Percentiles rank a stretch among this genome's conserved stretches.
Evolutionary conservation across 129 eudicot species (phyloP).

Genomic region (Arctium minus): DNA sequence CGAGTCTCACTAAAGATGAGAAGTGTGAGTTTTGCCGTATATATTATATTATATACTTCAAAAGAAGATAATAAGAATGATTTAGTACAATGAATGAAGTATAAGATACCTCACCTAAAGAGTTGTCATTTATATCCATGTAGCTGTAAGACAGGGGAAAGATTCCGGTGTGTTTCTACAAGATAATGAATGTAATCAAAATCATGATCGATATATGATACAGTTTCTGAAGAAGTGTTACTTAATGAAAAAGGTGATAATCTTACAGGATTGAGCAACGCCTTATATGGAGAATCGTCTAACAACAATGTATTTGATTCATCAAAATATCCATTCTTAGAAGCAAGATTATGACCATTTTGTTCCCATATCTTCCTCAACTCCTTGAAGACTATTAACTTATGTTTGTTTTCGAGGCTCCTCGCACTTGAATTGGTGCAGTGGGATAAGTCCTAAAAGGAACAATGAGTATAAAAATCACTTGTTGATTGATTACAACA

Average conservation of each 20-base stretch:
- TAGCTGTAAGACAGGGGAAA: slow-evolving; percentile 67
- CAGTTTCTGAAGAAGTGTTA: background rate
- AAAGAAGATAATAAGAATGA: background rate
- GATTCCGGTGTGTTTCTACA: slow-evolving; percentile 68
- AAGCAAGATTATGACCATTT: slow-evolving; percentile 35
- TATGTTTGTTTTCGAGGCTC: slow-evolving; percentile 61
- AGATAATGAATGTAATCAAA: background rate
- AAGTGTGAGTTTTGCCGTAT: background rate
- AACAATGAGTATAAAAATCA: background rate
- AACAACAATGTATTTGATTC: slow-evolving; percentile 74
- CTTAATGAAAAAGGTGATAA: background rate
- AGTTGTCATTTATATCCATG: slow-evolving; percentile 46
- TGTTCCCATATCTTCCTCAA: slow-evolving; percentile 67
- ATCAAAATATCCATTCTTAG: slow-evolving; percentile 64
- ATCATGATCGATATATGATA: background rate
- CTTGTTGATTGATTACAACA: background rate
- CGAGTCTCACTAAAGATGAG: too few relatives aligned
- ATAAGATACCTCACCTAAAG: slow-evolving; percentile 59
- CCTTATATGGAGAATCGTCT: slow-evolving; percentile 96
- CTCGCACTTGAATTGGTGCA: slow-evolving; percentile 56
- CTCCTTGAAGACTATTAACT: slow-evolving; percentile 69
- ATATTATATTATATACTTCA: background rate
- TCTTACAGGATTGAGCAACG: slow-evolving; percentile 85
- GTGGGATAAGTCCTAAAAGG: slow-evolving; percentile 55
- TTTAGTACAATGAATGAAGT: background rate